Base-by-base conservation (phyloP, 2,329 filamentous ascomycete species). In the Alternaria tenuissima region DNA sequence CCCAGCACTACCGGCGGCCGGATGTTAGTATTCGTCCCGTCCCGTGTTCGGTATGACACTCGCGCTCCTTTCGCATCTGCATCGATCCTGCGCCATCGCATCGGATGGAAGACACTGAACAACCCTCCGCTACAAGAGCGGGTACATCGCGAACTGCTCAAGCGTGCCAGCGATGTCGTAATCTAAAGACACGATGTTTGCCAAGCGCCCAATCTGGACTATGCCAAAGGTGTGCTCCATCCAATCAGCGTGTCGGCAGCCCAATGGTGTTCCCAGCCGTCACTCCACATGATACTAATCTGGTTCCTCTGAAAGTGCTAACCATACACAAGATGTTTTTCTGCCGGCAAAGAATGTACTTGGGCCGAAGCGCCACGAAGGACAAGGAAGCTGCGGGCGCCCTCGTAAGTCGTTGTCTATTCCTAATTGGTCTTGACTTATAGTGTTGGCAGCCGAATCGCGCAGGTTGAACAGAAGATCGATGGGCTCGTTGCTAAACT, bases 391-490 rank as follows among this genome's bases (percentile, higher is more conserved):
- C 42, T 63, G 11, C 70, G 74, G 22, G 75, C 73, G 14, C 75
- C 75, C 34, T 78, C 75, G 75, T 77, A 66, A 65, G 74, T 44
- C 49, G 12, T 34, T n/a, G 26, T 20, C 34, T n/a, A 11, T n/a
- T 12, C n/a, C 34, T 20, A 12, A 30, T 8, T 20, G 34, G 12
- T 38, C 20, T 36, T 41, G 36, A 61, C 24, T 63, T 30, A 32
- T 20, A 9, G 18, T 8, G 7, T 18, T 46, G 9, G 5, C 9
- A 76, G 75, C 43, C 75, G 76, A 22, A 78, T 78, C 9, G 68
- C 72, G 14, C 75, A 77, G 59, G 74, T 78, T 2, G 76, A 77
- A 52, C 69, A 74, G 36, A 78, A 76, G 53, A 73, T 78, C 22
- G 74, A 78, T 63, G 72, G 75, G 7, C 67, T 78, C 22, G 70